phyloP scores from a whole-genome alignment of 202 grass and related monocot genomes.

The Hordeum pubiflorum region DNA sequence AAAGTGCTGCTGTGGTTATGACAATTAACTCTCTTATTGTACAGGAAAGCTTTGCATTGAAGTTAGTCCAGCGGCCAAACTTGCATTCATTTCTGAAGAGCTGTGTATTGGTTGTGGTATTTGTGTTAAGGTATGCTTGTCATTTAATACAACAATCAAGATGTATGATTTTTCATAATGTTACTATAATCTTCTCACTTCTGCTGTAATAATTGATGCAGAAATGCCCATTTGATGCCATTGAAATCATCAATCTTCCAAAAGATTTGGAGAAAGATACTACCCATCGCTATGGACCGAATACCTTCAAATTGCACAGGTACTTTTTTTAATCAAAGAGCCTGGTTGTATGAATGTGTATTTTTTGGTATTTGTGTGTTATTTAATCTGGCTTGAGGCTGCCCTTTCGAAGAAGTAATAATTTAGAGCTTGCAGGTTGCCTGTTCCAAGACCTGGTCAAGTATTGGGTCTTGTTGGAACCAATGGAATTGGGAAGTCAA shows the following conservation, averaged over 20 bases:
- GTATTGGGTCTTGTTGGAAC: constrained; percentile 86
- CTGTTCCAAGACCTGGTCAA: constrained; percentile 93
- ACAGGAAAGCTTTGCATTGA: constrained; percentile 96
- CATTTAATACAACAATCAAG: background rate
- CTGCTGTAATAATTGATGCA: constrained; percentile 28
- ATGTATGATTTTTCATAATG: background rate
- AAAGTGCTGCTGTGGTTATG: background rate
- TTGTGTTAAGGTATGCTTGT: constrained; percentile 70
- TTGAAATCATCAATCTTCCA: constrained; percentile 97
- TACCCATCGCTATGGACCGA: constrained; percentile 85
- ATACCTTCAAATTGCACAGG: constrained; percentile 50
- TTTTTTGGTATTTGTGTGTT: background rate
- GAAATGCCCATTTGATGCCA: constrained; percentile 99
- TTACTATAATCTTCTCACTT: background rate
- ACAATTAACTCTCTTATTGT: background rate
- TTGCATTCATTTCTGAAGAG: constrained; percentile 97
- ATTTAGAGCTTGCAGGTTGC: constrained; percentile 54
- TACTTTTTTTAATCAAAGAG: background rate
- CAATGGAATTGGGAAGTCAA: constrained; percentile 96
- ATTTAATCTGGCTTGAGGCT: background rate
- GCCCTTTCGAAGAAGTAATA: constrained; percentile 5
- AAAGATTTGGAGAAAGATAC: constrained; percentile 98
- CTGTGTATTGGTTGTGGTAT: constrained; percentile 99
- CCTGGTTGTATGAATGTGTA: background rate
- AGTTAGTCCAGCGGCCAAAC: constrained; percentile 57